Conservation (phyloP, 2,329 filamentous ascomycete genomes). For the Aspergillus sp. region DNA sequence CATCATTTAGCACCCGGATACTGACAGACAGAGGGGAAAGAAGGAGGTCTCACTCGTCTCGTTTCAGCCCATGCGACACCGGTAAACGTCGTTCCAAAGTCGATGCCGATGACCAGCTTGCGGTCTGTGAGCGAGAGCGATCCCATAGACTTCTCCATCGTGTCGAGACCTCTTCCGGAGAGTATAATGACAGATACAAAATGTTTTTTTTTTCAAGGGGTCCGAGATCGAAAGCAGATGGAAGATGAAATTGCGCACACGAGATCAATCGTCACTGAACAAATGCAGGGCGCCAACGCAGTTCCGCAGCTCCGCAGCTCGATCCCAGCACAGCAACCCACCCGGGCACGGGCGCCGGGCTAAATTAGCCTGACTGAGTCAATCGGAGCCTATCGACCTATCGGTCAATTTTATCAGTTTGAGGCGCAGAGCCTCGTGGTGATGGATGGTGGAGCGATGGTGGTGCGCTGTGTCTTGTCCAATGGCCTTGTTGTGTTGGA, state of each 20-base stretch:
- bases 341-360: not conserved
- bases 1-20: not conserved
- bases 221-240: not conserved
- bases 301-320: not conserved
- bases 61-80: slow-evolving; percentile 18
- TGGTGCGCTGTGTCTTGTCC: not conserved
- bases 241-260: not conserved
- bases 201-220: not conserved
- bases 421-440: slow-evolving; percentile 1
- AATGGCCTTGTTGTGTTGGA: not conserved
- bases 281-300: not conserved
- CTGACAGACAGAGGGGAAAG: not conserved
- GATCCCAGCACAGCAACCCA: not conserved
- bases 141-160: slow-evolving; percentile 9
- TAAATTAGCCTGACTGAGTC: not conserved
- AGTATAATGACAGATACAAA: not conserved
- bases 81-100: slow-evolving; percentile 16
- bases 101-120: slow-evolving; percentile 16
- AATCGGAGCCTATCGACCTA: not conserved
- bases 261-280: not conserved
- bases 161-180: not conserved
- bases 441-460: not conserved
- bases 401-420: not conserved
- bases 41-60: slow-evolving; percentile 1
- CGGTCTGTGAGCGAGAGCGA: slow-evolving; percentile 10